These are phyloP conservation scores for Daldinia decipiens DNA, from an alignment of 495 filamentous ascomycete species.

Conservation along the genomic window DNA sequence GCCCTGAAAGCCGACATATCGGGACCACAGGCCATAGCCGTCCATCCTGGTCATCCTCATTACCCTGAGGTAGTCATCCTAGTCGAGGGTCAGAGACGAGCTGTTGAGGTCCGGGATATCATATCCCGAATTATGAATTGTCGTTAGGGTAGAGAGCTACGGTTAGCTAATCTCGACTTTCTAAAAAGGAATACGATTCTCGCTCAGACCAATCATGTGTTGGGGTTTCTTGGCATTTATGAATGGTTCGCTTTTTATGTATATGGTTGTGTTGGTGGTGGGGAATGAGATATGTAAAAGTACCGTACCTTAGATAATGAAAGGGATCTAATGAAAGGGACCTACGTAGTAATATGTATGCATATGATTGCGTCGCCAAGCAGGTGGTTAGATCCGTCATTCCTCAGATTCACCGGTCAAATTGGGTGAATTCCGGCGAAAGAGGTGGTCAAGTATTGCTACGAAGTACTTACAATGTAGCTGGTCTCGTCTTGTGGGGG, in stretches of 20 bases:
- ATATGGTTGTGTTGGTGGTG: background rate
- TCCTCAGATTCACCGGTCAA: slow-evolving; percentile 16
- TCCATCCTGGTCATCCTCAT: background rate
- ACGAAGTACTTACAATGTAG: too few relatives aligned
- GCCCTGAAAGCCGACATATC: slow-evolving; percentile 8
- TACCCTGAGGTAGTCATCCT: background rate
- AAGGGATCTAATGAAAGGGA: background rate
- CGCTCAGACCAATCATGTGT: slow-evolving; percentile 30
- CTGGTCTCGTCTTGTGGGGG: background rate
- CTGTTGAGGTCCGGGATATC: slow-evolving; percentile 23
- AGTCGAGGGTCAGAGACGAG: slow-evolving; percentile 10
- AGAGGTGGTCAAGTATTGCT: slow-evolving; percentile 9
- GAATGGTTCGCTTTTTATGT: slow-evolving; percentile 1
- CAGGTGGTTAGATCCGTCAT: slow-evolving; percentile 29
- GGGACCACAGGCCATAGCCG: slow-evolving; percentile 17
- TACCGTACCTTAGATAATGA: background rate
- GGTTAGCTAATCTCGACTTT: slow-evolving; percentile 18
- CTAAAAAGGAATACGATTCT: slow-evolving; percentile 32
- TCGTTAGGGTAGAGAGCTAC: slow-evolving; percentile 31
- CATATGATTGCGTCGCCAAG: slow-evolving; percentile 12
- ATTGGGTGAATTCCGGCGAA: slow-evolving; percentile 20
- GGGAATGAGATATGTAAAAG: background rate
- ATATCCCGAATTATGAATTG: slow-evolving; percentile 5
- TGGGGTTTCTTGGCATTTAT: slow-evolving; percentile 32
- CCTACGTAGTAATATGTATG: too few relatives aligned